Evolutionary conservation across 176 grass and related monocot genomes (phyloP).

Genomic region (Carex pumila): DNA sequence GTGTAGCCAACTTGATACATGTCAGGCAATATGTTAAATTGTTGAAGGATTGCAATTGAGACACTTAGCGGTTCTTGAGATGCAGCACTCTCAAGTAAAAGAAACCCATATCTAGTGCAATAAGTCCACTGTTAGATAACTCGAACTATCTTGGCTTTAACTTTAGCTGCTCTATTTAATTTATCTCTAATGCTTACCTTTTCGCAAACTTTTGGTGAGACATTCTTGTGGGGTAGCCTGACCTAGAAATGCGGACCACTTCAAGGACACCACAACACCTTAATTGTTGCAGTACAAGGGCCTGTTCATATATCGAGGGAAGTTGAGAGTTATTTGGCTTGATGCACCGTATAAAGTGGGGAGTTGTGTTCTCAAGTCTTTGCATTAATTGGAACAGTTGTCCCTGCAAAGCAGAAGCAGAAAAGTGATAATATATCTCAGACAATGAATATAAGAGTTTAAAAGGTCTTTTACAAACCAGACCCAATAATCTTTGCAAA

Average conservation of each 20-base stretch:
- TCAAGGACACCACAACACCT: constrained; percentile 99
- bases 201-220: constrained; percentile 96
- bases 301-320: constrained; percentile 85
- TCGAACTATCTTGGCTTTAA: background rate
- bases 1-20: constrained; percentile 99
- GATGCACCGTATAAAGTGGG: constrained; percentile 98
- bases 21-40: constrained; percentile 94
- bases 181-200: constrained; percentile 38
- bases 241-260: constrained; percentile 97
- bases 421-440: background rate
- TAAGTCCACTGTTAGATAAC: constrained; percentile 14
- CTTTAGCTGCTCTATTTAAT: background rate
- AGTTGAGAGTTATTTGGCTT: constrained; percentile 98
- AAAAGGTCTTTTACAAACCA: background rate
- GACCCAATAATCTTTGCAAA: background rate
- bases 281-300: constrained; percentile 89
- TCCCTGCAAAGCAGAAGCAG: constrained; percentile 41
- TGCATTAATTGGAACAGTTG: constrained; percentile 98
- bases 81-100: constrained; percentile 80
- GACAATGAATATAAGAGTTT: background rate
- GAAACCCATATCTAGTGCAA: constrained; percentile 79
- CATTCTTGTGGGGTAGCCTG: constrained; percentile 97
- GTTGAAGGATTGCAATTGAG: constrained; percentile 95
- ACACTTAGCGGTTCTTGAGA: constrained; percentile 94
- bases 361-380: constrained; percentile 92